These are phyloP conservation scores for Rhododendron vialii DNA, from an alignment of 148 eudicot genomes.

Conservation along the genomic window DNA sequence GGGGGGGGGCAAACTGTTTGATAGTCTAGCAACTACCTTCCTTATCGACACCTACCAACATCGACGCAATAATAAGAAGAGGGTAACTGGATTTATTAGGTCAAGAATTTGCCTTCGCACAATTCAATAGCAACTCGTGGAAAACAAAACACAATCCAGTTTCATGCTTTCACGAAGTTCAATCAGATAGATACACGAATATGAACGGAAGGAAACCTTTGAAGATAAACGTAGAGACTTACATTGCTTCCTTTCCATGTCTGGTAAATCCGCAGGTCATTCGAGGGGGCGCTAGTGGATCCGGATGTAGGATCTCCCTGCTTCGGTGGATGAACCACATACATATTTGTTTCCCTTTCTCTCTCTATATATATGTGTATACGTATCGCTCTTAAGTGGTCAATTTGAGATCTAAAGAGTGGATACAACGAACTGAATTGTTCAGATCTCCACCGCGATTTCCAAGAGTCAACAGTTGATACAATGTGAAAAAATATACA, in stretches of 20 bases:
- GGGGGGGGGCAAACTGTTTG: neutral
- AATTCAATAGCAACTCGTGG: neutral
- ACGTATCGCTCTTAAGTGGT: neutral
- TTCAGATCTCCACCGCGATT: neutral
- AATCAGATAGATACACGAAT: neutral
- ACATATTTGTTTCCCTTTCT: conserved; percentile 39
- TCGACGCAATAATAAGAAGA: neutral
- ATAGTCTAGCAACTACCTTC: neutral
- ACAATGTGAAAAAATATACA: neutral
- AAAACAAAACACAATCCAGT: neutral
- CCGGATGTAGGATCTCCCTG: conserved; percentile 64
- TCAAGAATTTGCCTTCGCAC: neutral
- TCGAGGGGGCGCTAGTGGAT: conserved; percentile 30
- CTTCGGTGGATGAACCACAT: conserved; percentile 88
- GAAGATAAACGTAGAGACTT: conserved; percentile 15
- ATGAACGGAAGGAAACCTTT: neutral
- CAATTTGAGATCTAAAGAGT: conserved; percentile 1
- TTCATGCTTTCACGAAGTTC: conserved; percentile 2
- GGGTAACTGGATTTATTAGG: neutral
- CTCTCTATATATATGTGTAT: neutral
- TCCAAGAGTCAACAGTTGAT: neutral
- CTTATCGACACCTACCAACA: neutral
- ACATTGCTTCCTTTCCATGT: conserved; percentile 98
- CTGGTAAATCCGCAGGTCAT: conserved; percentile 69
- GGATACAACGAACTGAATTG: neutral